phyloP scores from a whole-genome alignment of 2,329 filamentous ascomycete species.

The Diaporthe aspalathi region DNA sequence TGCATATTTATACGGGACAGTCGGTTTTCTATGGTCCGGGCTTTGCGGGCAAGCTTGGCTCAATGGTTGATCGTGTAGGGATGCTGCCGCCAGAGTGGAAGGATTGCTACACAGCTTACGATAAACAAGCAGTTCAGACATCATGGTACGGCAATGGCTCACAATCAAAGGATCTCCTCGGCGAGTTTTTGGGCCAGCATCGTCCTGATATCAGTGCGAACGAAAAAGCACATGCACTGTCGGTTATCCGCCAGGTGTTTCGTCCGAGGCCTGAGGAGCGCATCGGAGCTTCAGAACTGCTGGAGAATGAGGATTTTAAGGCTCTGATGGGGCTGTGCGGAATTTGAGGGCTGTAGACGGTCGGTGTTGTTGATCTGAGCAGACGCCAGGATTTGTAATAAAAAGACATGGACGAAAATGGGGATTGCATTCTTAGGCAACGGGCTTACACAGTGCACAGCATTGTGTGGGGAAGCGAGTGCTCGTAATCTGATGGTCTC shows the following conservation, averaged over 20 bases:
- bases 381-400: neutral
- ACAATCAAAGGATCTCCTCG: neutral
- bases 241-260: neutral
- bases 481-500: no score
- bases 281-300: neutral
- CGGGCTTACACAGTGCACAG: neutral
- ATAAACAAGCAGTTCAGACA: neutral
- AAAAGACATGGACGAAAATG: neutral
- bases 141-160: slow-evolving; percentile 2
- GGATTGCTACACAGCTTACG: neutral
- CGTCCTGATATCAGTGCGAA: neutral
- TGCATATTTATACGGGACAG: neutral
- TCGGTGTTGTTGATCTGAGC: neutral
- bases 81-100: neutral
- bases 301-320: slow-evolving; percentile 7
- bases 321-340: slow-evolving; percentile 6
- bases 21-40: neutral
- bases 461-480: no score
- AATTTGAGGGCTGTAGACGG: neutral
- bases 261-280: neutral
- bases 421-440: neutral
- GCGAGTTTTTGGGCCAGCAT: slow-evolving; percentile 11
- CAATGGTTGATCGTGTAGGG: neutral
- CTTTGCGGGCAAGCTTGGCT: neutral
- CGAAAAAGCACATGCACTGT: slow-evolving; percentile 8